Conservation (phyloP, 805 yeast species). For the Soucietia sequanensis region DNA sequence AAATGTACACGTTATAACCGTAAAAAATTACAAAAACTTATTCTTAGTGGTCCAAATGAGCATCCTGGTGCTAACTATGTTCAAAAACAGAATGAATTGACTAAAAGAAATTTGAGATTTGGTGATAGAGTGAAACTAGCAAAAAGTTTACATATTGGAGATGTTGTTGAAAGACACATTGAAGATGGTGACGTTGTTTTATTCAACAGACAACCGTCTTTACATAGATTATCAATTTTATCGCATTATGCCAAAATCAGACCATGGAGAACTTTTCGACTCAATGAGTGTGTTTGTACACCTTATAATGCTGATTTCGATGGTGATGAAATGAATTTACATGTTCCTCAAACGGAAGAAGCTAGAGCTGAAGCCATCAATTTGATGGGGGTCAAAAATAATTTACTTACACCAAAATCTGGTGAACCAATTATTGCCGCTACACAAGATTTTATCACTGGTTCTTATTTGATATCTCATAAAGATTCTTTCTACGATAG, state of each 20-base stretch:
- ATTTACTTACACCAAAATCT: slow-evolving; percentile 90
- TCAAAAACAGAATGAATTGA: slow-evolving; percentile 75
- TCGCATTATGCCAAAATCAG: slow-evolving; percentile 94
- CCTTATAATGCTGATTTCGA: slow-evolving; percentile 99
- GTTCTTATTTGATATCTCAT: slow-evolving; percentile 87
- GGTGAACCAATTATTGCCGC: slow-evolving; percentile 99
- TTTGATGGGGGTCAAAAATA: slow-evolving; percentile 96
- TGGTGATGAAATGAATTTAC: slow-evolving; percentile 99
- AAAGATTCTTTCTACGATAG: slow-evolving; percentile 93
- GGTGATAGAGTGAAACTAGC: slow-evolving; percentile 85
- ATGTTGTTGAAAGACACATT: slow-evolving; percentile 91
- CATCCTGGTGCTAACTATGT: slow-evolving; percentile 98
- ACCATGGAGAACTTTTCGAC: slow-evolving; percentile 97
- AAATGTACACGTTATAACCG: slow-evolving; percentile 85
- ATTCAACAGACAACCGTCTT: slow-evolving; percentile 96
- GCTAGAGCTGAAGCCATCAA: slow-evolving; percentile 99
- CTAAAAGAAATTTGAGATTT: slow-evolving; percentile 83
- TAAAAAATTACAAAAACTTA: slow-evolving; percentile 68
- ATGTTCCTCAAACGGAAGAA: slow-evolving; percentile 98
- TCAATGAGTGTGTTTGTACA: slow-evolving; percentile 98
- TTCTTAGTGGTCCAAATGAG: slow-evolving; percentile 78
- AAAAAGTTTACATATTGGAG: slow-evolving; percentile 76
- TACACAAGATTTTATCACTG: slow-evolving; percentile 98
- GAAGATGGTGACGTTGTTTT: slow-evolving; percentile 96
- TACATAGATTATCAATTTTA: slow-evolving; percentile 89